Conservation (phyloP, 306 rosid genomes). For the Malus sieversii region DNA sequence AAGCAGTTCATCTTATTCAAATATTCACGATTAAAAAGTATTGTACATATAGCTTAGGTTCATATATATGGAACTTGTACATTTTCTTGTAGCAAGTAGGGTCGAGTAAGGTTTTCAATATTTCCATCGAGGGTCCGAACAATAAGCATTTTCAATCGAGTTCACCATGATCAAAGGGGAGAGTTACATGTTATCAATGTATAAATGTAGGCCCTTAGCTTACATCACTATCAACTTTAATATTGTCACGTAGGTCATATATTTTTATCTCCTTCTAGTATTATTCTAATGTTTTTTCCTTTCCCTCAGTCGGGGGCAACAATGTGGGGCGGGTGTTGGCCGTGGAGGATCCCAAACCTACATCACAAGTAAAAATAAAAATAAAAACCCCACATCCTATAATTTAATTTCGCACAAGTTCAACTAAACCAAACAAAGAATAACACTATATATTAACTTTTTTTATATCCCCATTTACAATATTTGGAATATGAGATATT, state of each 20-base stretch:
- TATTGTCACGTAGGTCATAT: neutral
- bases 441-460: neutral
- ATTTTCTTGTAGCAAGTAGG: neutral
- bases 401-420: too few relatives aligned
- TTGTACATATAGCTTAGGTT: neutral
- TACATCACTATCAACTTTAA: neutral
- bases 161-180: neutral
- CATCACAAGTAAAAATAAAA: too few relatives aligned
- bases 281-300: neutral
- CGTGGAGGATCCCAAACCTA: too few relatives aligned
- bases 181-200: neutral
- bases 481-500: neutral
- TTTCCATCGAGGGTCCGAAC: neutral
- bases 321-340: too few relatives aligned
- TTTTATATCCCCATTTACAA: neutral
- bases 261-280: too few relatives aligned
- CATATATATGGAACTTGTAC: neutral
- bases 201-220: neutral
- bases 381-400: too few relatives aligned
- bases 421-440: neutral
- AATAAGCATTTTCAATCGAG: neutral
- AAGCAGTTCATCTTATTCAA: neutral
- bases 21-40: too few relatives aligned
- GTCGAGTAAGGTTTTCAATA: neutral
- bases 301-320: neutral